Conservation (phyloP, 257 asterid genomes). For the Solanum sejunctum region DNA sequence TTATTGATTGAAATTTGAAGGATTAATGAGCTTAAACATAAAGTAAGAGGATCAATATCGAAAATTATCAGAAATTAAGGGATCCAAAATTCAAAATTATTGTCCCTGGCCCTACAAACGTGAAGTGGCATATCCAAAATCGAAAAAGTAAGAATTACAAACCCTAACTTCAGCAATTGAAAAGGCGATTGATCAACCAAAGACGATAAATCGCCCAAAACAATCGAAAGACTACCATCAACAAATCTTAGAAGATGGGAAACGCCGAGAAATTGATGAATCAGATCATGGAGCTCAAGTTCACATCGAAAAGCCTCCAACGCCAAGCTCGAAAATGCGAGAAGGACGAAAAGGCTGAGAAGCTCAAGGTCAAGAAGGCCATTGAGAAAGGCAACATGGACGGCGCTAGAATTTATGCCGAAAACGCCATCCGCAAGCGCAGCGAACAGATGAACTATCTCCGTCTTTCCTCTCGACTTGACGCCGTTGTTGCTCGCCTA, state of each 20-base stretch:
- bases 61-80: background rate
- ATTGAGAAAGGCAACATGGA: conserved; percentile 99
- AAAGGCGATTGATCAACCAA: background rate
- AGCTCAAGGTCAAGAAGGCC: conserved; percentile 83
- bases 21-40: background rate
- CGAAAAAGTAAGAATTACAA: background rate
- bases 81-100: background rate
- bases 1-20: background rate
- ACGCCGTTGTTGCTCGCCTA: conserved; percentile 93
- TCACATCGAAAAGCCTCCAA: conserved; percentile 80
- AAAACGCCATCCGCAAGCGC: conserved; percentile 91
- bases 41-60: background rate
- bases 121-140: background rate
- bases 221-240: background rate
- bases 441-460: conserved; percentile 94
- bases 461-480: conserved; percentile 86
- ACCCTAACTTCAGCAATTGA: background rate
- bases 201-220: background rate
- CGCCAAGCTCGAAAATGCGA: conserved; percentile 89
- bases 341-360: conserved; percentile 88
- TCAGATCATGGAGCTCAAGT: conserved; percentile 90
- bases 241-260: conserved; percentile 32
- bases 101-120: background rate
- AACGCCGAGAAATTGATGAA: conserved; percentile 82
- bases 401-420: conserved; percentile 98